Base-by-base conservation (phyloP, 1,284 basidiomycete genomes). In the Trichosporon inkin region DNA sequence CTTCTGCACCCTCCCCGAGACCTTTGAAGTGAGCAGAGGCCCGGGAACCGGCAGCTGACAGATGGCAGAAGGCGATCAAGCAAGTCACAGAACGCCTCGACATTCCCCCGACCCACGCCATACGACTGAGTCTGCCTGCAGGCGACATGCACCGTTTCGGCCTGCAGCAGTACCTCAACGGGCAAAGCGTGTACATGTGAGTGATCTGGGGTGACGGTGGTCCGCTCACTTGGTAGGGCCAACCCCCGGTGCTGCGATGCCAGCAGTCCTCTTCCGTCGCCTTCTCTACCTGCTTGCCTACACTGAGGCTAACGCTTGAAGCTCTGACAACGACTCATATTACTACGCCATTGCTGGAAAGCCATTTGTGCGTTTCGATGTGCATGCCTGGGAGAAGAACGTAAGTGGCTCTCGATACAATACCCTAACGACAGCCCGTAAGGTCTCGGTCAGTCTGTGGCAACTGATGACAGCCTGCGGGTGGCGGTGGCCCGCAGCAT, bases 341-440 rank as follows among this genome's bases (percentile, higher is more conserved):
- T 64, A 71, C 57, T 75, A 77, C 58, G 75, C 72, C 11, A 74
- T 73, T 55, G 73, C 72, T 1, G 70, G 70, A 13, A 75, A 75
- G 64, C 68, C 70, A 37, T 69, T 77, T 13, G 72, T 71, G 13
- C 63, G 67, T 3, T 65, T 77, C 20, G 66, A 66, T 20, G 73
- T 77, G 6, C 65, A 69, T 38, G 66, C 71, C 2, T 67, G 65
- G 24, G 69, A 71, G 20, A 73, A 71, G 65, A 69, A 69, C 44
- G 72, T 73, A 36, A 57, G 72, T 32, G 28, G 8, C 28, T 8
- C 4, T 32, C 5, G 5, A 4, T 32, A 8, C 4, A 4, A 4
- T 32, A 32, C 28, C 4, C 8, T 32, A 32, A 32, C 28, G 8
- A 8, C 28, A 32, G 28, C 8, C 28, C 8, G 28, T 32, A 8